Conservation (phyloP, 495 filamentous ascomycete species). For the Umbilicaria muhlenbergii region DNA sequence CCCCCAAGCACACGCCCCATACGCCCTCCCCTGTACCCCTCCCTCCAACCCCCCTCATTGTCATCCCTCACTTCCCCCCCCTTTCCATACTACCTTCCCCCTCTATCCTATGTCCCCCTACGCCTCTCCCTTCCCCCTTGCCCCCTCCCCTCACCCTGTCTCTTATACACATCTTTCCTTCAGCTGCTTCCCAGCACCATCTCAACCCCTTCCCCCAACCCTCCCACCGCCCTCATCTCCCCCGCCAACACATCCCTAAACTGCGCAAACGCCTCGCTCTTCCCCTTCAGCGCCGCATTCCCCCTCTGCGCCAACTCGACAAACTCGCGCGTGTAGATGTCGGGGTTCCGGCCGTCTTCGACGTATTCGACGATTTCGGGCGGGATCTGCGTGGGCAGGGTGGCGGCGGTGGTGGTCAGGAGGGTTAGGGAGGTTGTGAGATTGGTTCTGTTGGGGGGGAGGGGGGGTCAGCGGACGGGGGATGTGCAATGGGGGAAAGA, state of each 20-base stretch:
- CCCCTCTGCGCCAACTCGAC: conserved; percentile 74
- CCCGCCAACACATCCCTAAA: conserved; percentile 72
- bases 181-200: conserved; percentile 31
- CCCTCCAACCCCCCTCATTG: conserved; percentile 11
- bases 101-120: conserved; percentile 20
- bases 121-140: conserved; percentile 21
- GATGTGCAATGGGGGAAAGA: background rate
- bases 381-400: conserved; percentile 41
- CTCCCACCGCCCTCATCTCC: conserved; percentile 69
- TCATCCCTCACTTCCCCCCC: conserved; percentile 16
- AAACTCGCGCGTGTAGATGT: conserved; percentile 96
- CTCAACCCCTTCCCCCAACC: conserved; percentile 54
- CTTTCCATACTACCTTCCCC: conserved; percentile 30
- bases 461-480: background rate
- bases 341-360: conserved; percentile 82
- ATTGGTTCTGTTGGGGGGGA: conserved; percentile 12
- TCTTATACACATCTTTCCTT: conserved; percentile 1
- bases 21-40: too few relatives aligned
- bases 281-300: conserved; percentile 77
- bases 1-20: too few relatives aligned
- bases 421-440: too few relatives aligned
- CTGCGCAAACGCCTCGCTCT: conserved; percentile 58
- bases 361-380: conserved; percentile 91
- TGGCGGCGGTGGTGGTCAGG: conserved; percentile 27
- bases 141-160: conserved; percentile 44